Conservation (phyloP, 2,329 filamentous ascomycete species). For the Colletotrichum sojae region DNA sequence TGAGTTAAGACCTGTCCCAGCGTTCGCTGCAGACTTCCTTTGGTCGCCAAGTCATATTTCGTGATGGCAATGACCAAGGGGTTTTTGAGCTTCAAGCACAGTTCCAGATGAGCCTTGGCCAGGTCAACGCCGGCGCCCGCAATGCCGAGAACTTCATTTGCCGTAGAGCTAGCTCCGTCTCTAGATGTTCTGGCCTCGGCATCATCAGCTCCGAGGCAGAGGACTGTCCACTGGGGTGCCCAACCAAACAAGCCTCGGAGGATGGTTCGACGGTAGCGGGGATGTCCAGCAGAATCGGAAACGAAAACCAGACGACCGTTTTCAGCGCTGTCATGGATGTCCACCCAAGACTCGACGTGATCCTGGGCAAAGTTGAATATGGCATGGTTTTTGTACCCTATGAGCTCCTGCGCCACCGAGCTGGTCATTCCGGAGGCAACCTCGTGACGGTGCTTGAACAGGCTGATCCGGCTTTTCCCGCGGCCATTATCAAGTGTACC, state of each 20-base stretch:
- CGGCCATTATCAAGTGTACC: slow-evolving; percentile 92
- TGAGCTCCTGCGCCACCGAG: slow-evolving; percentile 92
- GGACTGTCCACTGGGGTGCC: slow-evolving; percentile 92
- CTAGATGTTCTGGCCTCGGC: slow-evolving; percentile 58
- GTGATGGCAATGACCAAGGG: slow-evolving; percentile 89
- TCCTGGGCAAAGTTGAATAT: slow-evolving; percentile 89
- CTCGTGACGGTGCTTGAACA: slow-evolving; percentile 94
- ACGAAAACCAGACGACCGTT: slow-evolving; percentile 86
- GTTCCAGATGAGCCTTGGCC: slow-evolving; percentile 83
- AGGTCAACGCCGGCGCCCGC: slow-evolving; percentile 75
- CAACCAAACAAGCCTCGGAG: slow-evolving; percentile 93
- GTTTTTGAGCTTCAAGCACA: slow-evolving; percentile 85
- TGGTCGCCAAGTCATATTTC: slow-evolving; percentile 90
- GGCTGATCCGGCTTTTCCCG: slow-evolving; percentile 88
- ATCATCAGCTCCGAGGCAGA: slow-evolving; percentile 89
- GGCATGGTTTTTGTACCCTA: slow-evolving; percentile 78
- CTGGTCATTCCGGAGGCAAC: slow-evolving; percentile 93
- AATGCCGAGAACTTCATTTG: slow-evolving; percentile 66
- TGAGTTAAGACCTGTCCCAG: slow-evolving; percentile 81
- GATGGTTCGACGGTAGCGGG: slow-evolving; percentile 89
- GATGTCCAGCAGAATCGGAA: slow-evolving; percentile 92
- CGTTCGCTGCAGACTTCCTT: slow-evolving; percentile 76
- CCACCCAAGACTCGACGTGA: slow-evolving; percentile 93
- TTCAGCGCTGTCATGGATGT: slow-evolving; percentile 87
- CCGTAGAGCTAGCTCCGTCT: slow-evolving; percentile 61